Evolutionary conservation across 2,329 filamentous ascomycete species (phyloP).

Genomic region (Arthrinium phaeospermum): DNA sequence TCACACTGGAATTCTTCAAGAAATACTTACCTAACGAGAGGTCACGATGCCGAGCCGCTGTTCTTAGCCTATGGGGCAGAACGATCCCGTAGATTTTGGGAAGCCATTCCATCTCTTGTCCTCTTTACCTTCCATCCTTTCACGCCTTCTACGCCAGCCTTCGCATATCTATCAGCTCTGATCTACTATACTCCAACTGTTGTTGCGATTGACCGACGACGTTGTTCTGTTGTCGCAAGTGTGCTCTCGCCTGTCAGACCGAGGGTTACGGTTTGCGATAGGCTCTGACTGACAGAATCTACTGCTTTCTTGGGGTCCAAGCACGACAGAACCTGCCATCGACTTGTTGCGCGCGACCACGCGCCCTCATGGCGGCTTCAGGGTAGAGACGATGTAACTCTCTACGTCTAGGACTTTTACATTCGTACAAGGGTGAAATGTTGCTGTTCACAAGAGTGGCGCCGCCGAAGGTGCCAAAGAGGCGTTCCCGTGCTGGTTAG

Average conservation of each 20-base stretch:
- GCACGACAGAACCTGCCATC: neutral
- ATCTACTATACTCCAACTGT: neutral
- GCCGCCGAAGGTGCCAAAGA: slow-evolving; percentile 63
- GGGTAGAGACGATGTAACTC: slow-evolving; percentile 19
- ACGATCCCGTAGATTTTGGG: neutral
- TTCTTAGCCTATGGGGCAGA: neutral
- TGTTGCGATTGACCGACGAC: neutral
- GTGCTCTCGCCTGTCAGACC: neutral
- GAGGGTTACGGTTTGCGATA: neutral
- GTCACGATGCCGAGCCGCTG: slow-evolving; percentile 4
- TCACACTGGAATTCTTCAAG: slow-evolving; percentile 10
- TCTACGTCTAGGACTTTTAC: slow-evolving; percentile 22
- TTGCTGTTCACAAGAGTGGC: slow-evolving; percentile 64
- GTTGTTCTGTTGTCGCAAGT: neutral
- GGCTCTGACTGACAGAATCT: neutral
- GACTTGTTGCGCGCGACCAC: neutral
- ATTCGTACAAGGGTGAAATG: slow-evolving; percentile 46
- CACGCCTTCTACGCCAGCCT: neutral
- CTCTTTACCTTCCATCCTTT: neutral
- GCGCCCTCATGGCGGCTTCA: slow-evolving; percentile 5
- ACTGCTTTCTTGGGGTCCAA: neutral
- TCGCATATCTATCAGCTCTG: neutral
- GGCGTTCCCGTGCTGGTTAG: slow-evolving; percentile 64
- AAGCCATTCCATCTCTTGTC: neutral
- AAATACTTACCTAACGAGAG: slow-evolving; percentile 9